A percentile compares a stretch with the other conserved stretches of the same genome.
phyloP scores from a whole-genome alignment of 306 rosid genomes.

The Gillenia trifoliata region DNA sequence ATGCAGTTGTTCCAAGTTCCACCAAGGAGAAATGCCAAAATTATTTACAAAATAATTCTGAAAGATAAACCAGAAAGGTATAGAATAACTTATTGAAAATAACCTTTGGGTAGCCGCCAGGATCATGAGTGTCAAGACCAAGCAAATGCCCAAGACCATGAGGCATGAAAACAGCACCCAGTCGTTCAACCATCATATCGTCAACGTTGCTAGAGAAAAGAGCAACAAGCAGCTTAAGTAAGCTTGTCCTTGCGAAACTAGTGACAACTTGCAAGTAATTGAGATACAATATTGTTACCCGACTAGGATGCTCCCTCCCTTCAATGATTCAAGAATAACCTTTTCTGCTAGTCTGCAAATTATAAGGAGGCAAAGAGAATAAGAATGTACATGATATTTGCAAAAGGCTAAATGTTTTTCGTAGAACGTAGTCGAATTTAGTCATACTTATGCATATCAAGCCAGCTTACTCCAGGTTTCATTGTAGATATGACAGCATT shows the following conservation, averaged over 20 bases:
- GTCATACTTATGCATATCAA: slow-evolving; percentile 81
- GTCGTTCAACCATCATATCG: slow-evolving; percentile 57
- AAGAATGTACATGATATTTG: slow-evolving; percentile 3
- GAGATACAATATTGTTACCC: slow-evolving; percentile 49
- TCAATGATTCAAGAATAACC: slow-evolving; percentile 63
- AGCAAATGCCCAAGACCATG: slow-evolving; percentile 95
- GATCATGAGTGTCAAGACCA: slow-evolving; percentile 91
- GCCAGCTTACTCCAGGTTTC: slow-evolving; percentile 84
- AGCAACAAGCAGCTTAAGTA: slow-evolving; percentile 1
- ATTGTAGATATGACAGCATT: slow-evolving; percentile 68
- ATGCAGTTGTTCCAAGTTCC: slow-evolving; percentile 11
- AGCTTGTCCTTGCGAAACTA: not conserved
- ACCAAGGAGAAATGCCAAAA: not conserved
- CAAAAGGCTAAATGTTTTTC: not conserved
- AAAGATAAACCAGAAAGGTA: slow-evolving; percentile 7
- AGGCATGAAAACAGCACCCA: slow-evolving; percentile 90
- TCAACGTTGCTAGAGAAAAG: slow-evolving; percentile 56
- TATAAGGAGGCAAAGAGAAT: slow-evolving; percentile 20
- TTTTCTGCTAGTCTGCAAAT: slow-evolving; percentile 76
- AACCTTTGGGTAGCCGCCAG: slow-evolving; percentile 92
- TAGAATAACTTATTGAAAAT: slow-evolving; percentile 14
- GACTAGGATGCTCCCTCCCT: slow-evolving; percentile 39
- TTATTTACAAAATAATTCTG: too few relatives aligned
- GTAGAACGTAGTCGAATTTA: not conserved
- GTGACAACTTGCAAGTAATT: slow-evolving; percentile 11